A percentile compares a stretch with the other conserved stretches of the same genome.
Evolutionary conservation across 768 basidiomycete species (phyloP).

Genomic region (Exsudoporus frostii): DNA sequence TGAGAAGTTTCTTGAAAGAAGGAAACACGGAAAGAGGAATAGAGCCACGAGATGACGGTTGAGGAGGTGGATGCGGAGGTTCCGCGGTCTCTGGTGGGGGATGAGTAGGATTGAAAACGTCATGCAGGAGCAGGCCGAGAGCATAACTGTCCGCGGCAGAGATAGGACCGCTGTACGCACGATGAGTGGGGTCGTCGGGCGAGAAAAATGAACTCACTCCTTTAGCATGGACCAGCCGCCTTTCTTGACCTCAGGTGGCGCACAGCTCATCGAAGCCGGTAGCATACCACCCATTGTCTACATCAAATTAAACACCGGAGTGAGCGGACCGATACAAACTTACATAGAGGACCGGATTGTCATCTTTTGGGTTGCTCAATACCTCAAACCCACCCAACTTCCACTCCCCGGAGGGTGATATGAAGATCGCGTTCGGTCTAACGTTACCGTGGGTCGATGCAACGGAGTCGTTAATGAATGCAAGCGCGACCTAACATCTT

Average conservation of each 20-base stretch:
- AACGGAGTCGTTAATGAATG: slow-evolving; percentile 85
- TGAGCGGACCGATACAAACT: slow-evolving; percentile 27
- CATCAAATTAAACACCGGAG: slow-evolving; percentile 10
- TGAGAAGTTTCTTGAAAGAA: slow-evolving; percentile 82
- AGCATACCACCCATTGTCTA: slow-evolving; percentile 67
- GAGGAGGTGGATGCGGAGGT: slow-evolving; percentile 75
- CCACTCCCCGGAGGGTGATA: slow-evolving; percentile 95
- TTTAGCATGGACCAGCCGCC: slow-evolving; percentile 80
- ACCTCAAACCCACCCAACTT: slow-evolving; percentile 93
- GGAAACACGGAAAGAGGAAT: slow-evolving; percentile 77
- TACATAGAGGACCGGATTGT: slow-evolving; percentile 77
- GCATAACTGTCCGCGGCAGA: slow-evolving; percentile 83
- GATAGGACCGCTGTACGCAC: slow-evolving; percentile 40
- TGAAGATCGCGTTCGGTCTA: slow-evolving; percentile 73
- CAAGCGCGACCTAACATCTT: slow-evolving; percentile 66
- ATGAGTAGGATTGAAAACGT: slow-evolving; percentile 83
- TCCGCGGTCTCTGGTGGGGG: slow-evolving; percentile 64
- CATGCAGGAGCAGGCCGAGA: slow-evolving; percentile 80
- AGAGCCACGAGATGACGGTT: slow-evolving; percentile 69
- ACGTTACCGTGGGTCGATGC: slow-evolving; percentile 83
- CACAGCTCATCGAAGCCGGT: slow-evolving; percentile 57
- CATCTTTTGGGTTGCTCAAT: slow-evolving; percentile 79
- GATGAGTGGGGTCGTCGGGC: neutral
- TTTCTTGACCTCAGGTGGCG: slow-evolving; percentile 87
- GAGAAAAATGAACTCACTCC: slow-evolving; percentile 50